Conservation (phyloP, 148 eudicot genomes). For the Cornus kousa region DNA sequence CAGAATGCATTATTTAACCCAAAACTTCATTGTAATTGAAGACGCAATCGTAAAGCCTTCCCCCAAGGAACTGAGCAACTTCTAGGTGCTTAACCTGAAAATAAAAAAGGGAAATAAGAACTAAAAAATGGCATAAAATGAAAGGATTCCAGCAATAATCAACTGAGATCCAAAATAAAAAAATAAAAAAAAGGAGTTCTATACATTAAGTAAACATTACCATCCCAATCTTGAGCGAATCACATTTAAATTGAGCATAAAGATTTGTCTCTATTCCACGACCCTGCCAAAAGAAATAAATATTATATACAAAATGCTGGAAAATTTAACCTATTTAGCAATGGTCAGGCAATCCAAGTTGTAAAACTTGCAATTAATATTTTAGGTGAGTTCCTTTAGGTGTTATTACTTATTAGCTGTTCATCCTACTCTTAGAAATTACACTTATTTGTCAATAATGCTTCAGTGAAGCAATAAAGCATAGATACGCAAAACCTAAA, state of each 20-base stretch:
- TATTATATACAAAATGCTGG: not conserved
- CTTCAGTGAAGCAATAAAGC: not conserved
- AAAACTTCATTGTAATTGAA: conserved; percentile 79
- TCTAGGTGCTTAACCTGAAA: conserved; percentile 93
- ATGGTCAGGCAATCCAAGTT: not conserved
- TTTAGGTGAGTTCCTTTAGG: not conserved
- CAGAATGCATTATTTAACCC: conserved; percentile 19
- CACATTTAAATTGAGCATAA: conserved; percentile 93
- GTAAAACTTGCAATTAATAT: too few species aligned
- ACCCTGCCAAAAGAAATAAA: conserved; percentile 51
- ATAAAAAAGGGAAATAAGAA: not conserved
- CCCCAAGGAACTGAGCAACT: conserved; percentile 96
- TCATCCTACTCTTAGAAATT: not conserved
- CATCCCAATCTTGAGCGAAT: conserved; percentile 97
- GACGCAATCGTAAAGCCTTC: conserved; percentile 94
- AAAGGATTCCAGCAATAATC: not conserved
- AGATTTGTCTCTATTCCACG: conserved; percentile 99
- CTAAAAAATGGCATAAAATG: conserved; percentile 6
- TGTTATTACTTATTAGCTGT: not conserved
- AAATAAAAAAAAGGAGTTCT: not conserved
- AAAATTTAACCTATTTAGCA: not conserved
- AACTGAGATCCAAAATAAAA: not conserved
- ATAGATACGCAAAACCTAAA: not conserved
- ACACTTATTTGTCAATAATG: not conserved
- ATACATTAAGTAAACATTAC: conserved; percentile 32